These are phyloP conservation scores for Castanea mollissima DNA, from an alignment of 306 rosid genomes.

Conservation along the genomic window DNA sequence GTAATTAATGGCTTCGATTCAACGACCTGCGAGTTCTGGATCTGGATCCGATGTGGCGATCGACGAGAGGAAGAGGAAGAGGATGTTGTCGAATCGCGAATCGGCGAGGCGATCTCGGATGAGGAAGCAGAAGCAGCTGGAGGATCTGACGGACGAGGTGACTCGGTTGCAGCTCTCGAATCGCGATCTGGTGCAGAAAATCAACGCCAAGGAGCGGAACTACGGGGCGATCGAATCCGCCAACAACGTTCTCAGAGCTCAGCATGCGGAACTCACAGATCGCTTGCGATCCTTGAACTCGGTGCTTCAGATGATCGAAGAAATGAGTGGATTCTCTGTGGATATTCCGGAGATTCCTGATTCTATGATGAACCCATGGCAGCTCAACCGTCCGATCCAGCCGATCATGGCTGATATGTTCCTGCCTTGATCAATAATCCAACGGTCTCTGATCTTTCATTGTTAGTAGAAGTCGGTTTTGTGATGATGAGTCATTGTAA, in stretches of 20 bases:
- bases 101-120: constrained; percentile 88
- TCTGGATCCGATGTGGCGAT: constrained; percentile 55
- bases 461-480: too few species aligned
- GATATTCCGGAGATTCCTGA: constrained; percentile 79
- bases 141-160: constrained; percentile 61
- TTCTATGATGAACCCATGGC: constrained; percentile 75
- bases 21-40: constrained; percentile 60
- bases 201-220: constrained; percentile 57
- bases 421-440: constrained; percentile 35
- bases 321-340: constrained; percentile 58
- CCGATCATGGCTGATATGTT: constrained; percentile 56
- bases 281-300: constrained; percentile 72
- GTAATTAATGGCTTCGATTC: constrained; percentile 49
- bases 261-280: constrained; percentile 57
- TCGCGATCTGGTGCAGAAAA: constrained; percentile 39
- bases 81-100: constrained; percentile 91
- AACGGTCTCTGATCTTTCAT: too few species aligned
- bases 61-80: constrained; percentile 89
- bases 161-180: constrained; percentile 47
- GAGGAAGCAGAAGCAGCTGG: constrained; percentile 91
- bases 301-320: constrained; percentile 67
- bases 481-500: too few species aligned
- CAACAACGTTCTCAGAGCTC: constrained; percentile 68
- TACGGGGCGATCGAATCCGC: constrained; percentile 45
- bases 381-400: constrained; percentile 39